Evolutionary conservation across 805 yeast species (phyloP).

Genomic region (Cyberlindnera americana): DNA sequence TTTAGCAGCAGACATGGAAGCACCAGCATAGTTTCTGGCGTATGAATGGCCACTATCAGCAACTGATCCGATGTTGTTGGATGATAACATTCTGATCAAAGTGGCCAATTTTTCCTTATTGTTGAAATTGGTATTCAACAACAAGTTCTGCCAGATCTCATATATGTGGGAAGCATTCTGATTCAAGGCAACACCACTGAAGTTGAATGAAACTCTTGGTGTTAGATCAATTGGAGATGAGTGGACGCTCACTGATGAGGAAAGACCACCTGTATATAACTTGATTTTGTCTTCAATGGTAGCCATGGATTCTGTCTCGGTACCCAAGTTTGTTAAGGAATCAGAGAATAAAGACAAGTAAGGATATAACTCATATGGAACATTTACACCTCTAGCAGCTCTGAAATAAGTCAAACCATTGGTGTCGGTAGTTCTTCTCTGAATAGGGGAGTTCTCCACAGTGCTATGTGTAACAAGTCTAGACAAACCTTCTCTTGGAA

Average conservation of each 20-base stretch:
- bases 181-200: conserved; percentile 69
- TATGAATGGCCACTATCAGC: conserved; percentile 87
- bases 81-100: conserved; percentile 67
- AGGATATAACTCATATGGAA: conserved; percentile 62
- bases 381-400: conserved; percentile 55
- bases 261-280: conserved; percentile 79
- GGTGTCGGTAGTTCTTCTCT: conserved; percentile 58
- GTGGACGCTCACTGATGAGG: conserved; percentile 54
- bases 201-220: conserved; percentile 50
- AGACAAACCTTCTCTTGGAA: conserved; percentile 50
- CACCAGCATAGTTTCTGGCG: conserved; percentile 65
- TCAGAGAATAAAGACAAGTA: conserved; percentile 75
- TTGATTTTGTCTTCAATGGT: conserved; percentile 83
- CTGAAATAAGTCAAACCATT: conserved; percentile 80
- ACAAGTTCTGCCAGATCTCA: conserved; percentile 64
- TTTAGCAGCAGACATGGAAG: conserved; percentile 58
- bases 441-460: conserved; percentile 29
- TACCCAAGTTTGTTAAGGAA: conserved; percentile 86
- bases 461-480: conserved; percentile 31
- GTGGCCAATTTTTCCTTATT: conserved; percentile 67
- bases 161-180: conserved; percentile 58
- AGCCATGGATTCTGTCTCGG: conserved; percentile 63
- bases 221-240: conserved; percentile 50
- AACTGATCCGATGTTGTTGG: conserved; percentile 72
- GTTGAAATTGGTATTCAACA: conserved; percentile 63